phyloP scores from a whole-genome alignment of 306 rosid genomes.

The Dalbergia oliveri region DNA sequence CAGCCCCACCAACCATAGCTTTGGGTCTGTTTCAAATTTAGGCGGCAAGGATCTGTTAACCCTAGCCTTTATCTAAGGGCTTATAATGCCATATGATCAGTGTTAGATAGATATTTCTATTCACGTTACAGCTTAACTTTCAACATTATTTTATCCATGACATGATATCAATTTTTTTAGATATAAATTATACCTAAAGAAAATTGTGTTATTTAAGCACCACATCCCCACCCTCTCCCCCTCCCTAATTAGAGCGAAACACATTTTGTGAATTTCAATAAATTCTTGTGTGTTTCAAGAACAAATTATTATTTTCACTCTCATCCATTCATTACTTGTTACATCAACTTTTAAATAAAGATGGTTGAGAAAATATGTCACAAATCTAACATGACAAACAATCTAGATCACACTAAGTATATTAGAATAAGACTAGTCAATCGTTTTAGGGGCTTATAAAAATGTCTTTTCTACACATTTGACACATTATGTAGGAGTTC shows the following conservation, averaged over 20 bases:
- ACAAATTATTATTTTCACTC: too few species aligned
- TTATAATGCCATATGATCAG: constrained; percentile 6
- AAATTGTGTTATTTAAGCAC: not conserved
- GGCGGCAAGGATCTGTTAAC: not conserved
- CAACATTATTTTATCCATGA: not conserved
- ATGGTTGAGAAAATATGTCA: too few species aligned
- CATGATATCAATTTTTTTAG: not conserved
- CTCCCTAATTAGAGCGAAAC: not conserved
- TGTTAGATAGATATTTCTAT: not conserved
- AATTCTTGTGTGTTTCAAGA: not conserved
- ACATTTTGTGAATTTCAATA: not conserved
- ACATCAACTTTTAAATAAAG: too few species aligned
- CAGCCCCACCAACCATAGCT: constrained; percentile 24
- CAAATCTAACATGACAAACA: too few species aligned
- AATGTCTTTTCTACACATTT: not conserved
- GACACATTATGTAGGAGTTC: not conserved
- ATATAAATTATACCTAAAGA: not conserved
- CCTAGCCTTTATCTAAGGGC: constrained; percentile 8
- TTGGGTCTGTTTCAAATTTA: constrained; percentile 20
- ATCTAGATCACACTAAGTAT: too few species aligned
- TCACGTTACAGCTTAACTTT: not conserved
- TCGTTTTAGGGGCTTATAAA: too few species aligned
- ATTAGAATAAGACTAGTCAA: too few species aligned
- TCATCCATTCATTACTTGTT: too few species aligned
- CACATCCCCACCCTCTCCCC: too few species aligned